Conservation (phyloP, 257 asterid genomes). For the Salvia miltiorrhiza region DNA sequence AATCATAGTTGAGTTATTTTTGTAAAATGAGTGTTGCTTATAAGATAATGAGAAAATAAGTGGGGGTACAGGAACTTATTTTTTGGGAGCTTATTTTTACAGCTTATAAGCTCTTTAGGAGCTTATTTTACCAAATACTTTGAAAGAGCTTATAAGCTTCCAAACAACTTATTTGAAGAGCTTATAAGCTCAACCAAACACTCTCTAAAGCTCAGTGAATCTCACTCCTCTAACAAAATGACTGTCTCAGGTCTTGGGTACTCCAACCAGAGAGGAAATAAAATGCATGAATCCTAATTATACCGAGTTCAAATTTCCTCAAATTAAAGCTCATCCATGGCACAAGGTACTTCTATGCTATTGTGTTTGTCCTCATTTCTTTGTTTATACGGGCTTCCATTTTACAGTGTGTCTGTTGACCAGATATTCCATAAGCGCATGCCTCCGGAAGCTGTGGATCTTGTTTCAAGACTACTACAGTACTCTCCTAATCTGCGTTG, state of each 20-base stretch:
- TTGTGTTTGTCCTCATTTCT: neutral
- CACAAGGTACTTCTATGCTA: conserved; percentile 51
- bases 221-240: conserved; percentile 14
- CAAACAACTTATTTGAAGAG: no score
- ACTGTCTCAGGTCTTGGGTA: conserved; percentile 63
- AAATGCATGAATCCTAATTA: conserved; percentile 89
- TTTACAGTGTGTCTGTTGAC: conserved; percentile 11
- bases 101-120: no score
- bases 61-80: no score
- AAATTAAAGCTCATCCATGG: conserved; percentile 84
- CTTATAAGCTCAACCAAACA: no score
- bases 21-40: no score
- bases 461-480: conserved; percentile 76
- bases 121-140: no score
- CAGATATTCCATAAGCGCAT: conserved; percentile 78
- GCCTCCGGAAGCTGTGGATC: conserved; percentile 84
- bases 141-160: no score
- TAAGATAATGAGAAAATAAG: no score
- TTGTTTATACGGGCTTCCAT: neutral
- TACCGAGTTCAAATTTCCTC: conserved; percentile 79
- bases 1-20: no score
- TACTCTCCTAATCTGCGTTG: conserved; percentile 78
- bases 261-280: conserved; percentile 88
- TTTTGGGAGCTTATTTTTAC: no score
- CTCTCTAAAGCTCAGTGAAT: neutral